phyloP scores from a whole-genome alignment of 805 yeast genomes.

The Zygotorulaspora florentina region DNA sequence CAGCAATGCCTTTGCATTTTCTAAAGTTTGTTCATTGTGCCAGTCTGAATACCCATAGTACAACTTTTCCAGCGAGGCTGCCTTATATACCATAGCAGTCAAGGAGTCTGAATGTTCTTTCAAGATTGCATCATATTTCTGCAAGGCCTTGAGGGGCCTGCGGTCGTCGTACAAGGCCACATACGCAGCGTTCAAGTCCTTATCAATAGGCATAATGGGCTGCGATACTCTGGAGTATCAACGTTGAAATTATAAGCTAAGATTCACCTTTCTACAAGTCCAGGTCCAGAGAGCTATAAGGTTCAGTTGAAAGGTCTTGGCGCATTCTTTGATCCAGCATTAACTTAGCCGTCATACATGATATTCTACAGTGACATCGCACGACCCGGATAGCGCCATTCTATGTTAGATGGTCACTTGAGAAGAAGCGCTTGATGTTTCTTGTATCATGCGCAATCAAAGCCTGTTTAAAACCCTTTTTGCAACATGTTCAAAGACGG shows the following conservation, averaged over 20 bases:
- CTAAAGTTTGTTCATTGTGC: conserved; percentile 42
- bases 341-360: no score
- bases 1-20: conserved; percentile 35
- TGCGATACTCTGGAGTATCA: background rate
- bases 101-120: conserved; percentile 43
- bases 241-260: background rate
- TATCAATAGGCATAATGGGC: conserved; percentile 27
- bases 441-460: no score
- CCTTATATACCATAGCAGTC: conserved; percentile 45
- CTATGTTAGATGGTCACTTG: no score
- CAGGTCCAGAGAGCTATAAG: no score
- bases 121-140: conserved; percentile 39
- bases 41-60: conserved; percentile 37
- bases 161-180: conserved; percentile 43
- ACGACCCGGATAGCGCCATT: no score
- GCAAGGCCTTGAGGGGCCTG: conserved; percentile 45
- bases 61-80: conserved; percentile 47
- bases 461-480: no score
- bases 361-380: no score
- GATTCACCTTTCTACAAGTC: no score
- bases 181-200: conserved; percentile 42
- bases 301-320: no score
- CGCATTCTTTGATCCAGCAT: no score
- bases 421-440: no score
- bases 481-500: no score